Percentiles rank a stretch among this genome's conserved stretches.
Evolutionary conservation across 1,284 basidiomycete species (phyloP).

Genomic region (Takashimella tepidaria): DNA sequence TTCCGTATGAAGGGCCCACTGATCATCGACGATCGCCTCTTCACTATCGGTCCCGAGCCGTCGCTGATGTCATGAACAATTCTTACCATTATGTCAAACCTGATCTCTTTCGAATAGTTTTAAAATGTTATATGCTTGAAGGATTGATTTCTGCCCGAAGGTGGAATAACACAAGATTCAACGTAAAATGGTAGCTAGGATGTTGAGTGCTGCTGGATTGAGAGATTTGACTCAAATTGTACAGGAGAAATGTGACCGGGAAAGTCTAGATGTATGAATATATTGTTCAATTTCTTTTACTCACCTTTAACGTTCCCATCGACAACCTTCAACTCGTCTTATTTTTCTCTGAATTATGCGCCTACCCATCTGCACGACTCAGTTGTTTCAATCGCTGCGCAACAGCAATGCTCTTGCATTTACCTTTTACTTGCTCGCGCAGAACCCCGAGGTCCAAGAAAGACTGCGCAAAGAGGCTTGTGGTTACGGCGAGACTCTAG

Average conservation of each 20-base stretch:
- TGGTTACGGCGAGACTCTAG: slow-evolving; percentile 17
- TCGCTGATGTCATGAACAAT: slow-evolving; percentile 17
- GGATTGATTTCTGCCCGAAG: slow-evolving; percentile 26
- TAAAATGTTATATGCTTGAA: slow-evolving; percentile 22
- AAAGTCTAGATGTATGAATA: no score
- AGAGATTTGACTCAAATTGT: slow-evolving; percentile 17
- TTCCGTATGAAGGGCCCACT: slow-evolving; percentile 18
- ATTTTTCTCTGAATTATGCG: no score
- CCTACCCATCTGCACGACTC: no score
- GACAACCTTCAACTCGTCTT: no score
- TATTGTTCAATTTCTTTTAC: no score
- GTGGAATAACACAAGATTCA: slow-evolving; percentile 26
- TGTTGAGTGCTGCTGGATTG: slow-evolving; percentile 19
- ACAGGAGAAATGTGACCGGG: slow-evolving; percentile 21
- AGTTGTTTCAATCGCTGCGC: no score
- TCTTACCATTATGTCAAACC: slow-evolving; percentile 21
- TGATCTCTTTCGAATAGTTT: slow-evolving; percentile 12
- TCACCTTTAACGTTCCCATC: no score
- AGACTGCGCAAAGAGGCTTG: slow-evolving; percentile 21
- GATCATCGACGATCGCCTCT: slow-evolving; percentile 20
- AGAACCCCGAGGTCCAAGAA: slow-evolving; percentile 15
- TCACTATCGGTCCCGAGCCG: slow-evolving; percentile 24
- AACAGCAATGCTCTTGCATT: slow-evolving; percentile 23
- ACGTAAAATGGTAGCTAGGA: slow-evolving; percentile 21
- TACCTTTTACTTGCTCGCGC: slow-evolving; percentile 18